Evolutionary conservation across 202 grass and related monocot genomes (phyloP).

Genomic region (Eragrostis tef): DNA sequence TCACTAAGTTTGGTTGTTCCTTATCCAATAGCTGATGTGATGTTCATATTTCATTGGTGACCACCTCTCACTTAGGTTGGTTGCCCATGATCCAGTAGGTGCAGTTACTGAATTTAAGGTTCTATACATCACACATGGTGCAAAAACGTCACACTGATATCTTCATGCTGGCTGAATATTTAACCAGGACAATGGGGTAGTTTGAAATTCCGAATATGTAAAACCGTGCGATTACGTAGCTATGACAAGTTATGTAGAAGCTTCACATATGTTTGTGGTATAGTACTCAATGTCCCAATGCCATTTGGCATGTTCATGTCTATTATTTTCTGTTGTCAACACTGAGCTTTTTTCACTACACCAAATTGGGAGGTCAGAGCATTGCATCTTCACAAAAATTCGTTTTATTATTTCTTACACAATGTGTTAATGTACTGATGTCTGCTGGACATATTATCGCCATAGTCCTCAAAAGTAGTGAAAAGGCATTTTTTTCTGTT

Average conservation of each 20-base stretch:
- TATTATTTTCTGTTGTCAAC: neutral
- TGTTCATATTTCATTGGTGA: neutral
- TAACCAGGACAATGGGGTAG: neutral
- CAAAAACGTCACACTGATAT: neutral
- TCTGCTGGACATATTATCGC: neutral
- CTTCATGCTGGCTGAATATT: neutral
- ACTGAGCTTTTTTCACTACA: neutral
- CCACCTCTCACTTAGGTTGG: neutral
- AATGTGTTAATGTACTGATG: neutral
- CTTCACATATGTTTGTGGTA: neutral
- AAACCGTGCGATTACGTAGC: neutral
- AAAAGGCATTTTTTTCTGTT: neutral
- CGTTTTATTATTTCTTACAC: neutral
- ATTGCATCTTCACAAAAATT: neutral
- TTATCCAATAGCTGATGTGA: slow-evolving; percentile 1
- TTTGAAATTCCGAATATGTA: neutral
- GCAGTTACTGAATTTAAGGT: neutral
- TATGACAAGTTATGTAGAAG: neutral
- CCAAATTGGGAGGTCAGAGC: neutral
- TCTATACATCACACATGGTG: neutral
- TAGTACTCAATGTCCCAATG: neutral
- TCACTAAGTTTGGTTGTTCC: neutral
- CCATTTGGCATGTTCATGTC: neutral
- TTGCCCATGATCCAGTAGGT: neutral
- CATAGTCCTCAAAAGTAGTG: neutral